Evolutionary conservation across 1,139 yeast species (phyloP).

Genomic region (Pichia sp.): DNA sequence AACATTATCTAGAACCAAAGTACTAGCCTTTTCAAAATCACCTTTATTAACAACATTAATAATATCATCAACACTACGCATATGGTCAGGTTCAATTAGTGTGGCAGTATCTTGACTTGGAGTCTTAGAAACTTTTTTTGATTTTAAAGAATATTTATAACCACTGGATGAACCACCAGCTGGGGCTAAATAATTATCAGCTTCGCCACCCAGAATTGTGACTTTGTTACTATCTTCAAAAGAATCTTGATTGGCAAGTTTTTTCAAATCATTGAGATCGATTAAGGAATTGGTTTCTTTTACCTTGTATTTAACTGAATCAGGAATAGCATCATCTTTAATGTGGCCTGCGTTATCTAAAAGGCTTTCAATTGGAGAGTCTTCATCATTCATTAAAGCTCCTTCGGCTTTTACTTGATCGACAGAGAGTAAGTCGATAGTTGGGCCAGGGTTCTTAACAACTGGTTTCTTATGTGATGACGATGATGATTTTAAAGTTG

Average conservation of each 20-base stretch:
- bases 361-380: slow-evolving; percentile 45
- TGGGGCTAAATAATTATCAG: slow-evolving; percentile 29
- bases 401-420: slow-evolving; percentile 56
- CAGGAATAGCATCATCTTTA: slow-evolving; percentile 38
- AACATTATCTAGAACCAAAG: slow-evolving; percentile 16
- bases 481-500: slow-evolving; percentile 3
- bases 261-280: slow-evolving; percentile 1
- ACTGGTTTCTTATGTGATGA: slow-evolving; percentile 19
- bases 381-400: slow-evolving; percentile 50
- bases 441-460: slow-evolving; percentile 17
- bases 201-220: slow-evolving; percentile 26
- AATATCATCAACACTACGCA: slow-evolving; percentile 26
- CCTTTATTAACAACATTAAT: slow-evolving; percentile 25
- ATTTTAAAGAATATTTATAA: slow-evolving; percentile 7
- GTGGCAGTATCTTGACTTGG: slow-evolving; percentile 6
- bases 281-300: neutral
- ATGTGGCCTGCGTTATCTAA: slow-evolving; percentile 49
- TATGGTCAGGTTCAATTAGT: slow-evolving; percentile 21
- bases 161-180: slow-evolving; percentile 24
- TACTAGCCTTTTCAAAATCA: slow-evolving; percentile 15
- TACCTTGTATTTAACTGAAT: slow-evolving; percentile 2
- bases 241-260: slow-evolving; percentile 6
- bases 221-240: slow-evolving; percentile 6
- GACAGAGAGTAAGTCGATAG: slow-evolving; percentile 37
- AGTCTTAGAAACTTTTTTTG: slow-evolving; percentile 8